phyloP scores from a whole-genome alignment of 345 rosid species.

The Syzygium aqueum region DNA sequence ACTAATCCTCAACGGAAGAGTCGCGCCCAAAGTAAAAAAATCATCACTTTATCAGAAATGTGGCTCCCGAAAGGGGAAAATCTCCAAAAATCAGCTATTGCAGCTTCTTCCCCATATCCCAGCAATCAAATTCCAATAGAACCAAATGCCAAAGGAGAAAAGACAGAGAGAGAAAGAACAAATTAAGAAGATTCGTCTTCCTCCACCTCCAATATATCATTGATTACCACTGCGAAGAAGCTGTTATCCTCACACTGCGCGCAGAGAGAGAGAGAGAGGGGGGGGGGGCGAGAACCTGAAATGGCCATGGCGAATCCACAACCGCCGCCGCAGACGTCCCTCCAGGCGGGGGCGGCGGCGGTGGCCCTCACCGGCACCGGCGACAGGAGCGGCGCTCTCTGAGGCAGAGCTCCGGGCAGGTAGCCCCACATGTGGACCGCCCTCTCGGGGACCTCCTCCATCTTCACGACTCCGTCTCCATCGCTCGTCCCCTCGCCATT shows the following conservation, averaged over 20 bases:
- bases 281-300: conserved; percentile 36
- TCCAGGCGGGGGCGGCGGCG: conserved; percentile 37
- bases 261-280: background rate
- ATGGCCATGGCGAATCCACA: conserved; percentile 98
- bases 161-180: background rate
- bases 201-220: background rate
- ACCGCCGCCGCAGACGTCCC: conserved; percentile 87
- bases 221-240: background rate
- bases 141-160: background rate
- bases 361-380: conserved; percentile 42
- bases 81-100: background rate
- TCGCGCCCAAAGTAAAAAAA: background rate
- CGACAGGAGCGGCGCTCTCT: conserved; percentile 66
- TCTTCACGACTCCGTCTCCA: conserved; percentile 16
- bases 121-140: background rate
- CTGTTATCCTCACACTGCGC: background rate
- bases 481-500: conserved; percentile 39
- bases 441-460: conserved; percentile 14
- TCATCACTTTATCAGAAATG: background rate
- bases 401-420: conserved; percentile 88
- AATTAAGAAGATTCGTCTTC: background rate
- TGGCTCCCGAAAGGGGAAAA: background rate
- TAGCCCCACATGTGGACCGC: conserved; percentile 88
- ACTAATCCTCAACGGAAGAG: background rate
- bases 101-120: background rate